phyloP scores from a whole-genome alignment of 2,329 filamentous ascomycete species.

The Ustilaginoidea virens region DNA sequence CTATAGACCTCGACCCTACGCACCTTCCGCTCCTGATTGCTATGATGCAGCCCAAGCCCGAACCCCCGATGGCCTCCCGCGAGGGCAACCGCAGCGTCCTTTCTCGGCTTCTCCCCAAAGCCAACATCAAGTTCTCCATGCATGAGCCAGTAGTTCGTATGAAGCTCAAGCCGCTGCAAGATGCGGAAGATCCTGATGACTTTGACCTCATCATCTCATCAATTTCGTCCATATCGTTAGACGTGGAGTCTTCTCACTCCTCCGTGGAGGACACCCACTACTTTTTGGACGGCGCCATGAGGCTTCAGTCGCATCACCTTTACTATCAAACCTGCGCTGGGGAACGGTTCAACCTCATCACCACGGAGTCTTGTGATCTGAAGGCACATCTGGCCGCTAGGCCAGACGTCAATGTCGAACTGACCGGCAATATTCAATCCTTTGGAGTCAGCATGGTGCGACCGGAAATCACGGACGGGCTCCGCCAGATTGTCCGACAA shows the following conservation, averaged over 20 bases:
- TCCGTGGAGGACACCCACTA: slow-evolving; percentile 74
- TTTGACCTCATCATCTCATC: slow-evolving; percentile 93
- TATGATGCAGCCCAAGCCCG: slow-evolving; percentile 45
- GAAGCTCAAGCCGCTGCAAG: slow-evolving; percentile 63
- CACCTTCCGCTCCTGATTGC: slow-evolving; percentile 77
- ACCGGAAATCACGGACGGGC: slow-evolving; percentile 80
- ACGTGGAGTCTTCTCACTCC: slow-evolving; percentile 92
- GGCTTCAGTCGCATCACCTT: slow-evolving; percentile 72
- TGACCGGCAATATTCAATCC: slow-evolving; percentile 67
- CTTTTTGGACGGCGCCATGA: slow-evolving; percentile 64
- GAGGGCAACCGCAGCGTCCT: slow-evolving; percentile 53
- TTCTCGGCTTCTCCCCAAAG: slow-evolving; percentile 83
- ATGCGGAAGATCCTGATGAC: slow-evolving; percentile 52
- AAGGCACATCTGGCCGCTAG: slow-evolving; percentile 74
- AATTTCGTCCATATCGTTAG: slow-evolving; percentile 82
- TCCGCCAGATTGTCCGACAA: slow-evolving; percentile 82
- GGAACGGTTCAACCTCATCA: slow-evolving; percentile 70
- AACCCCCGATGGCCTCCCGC: slow-evolving; percentile 17
- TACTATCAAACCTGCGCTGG: slow-evolving; percentile 88
- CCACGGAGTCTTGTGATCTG: slow-evolving; percentile 77
- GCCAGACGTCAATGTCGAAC: slow-evolving; percentile 70
- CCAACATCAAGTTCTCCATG: slow-evolving; percentile 87
- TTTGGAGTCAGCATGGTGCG: slow-evolving; percentile 82
- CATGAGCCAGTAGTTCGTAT: slow-evolving; percentile 92
- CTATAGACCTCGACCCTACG: slow-evolving; percentile 79